Evolutionary conservation across 176 grass and related monocot species (phyloP).

Genomic region (Musa acuminata): DNA sequence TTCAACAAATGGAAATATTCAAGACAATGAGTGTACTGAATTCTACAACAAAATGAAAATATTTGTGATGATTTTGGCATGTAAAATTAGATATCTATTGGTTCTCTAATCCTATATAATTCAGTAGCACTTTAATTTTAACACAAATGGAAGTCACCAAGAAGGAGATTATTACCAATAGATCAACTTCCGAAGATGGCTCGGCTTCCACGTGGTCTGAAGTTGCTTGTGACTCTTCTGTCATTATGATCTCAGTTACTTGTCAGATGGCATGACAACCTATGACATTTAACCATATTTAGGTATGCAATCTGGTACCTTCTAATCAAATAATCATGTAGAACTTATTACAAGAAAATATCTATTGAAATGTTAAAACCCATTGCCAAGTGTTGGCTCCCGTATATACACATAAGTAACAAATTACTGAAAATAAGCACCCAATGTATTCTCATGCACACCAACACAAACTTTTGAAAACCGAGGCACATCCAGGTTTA

Average conservation of each 20-base stretch:
- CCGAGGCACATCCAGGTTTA: no score
- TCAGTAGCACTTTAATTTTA: background rate
- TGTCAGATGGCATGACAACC: background rate
- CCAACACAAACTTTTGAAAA: no score
- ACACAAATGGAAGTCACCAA: background rate
- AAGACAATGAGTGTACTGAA: no score
- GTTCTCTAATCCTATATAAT: background rate
- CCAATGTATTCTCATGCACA: no score
- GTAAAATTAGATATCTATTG: background rate
- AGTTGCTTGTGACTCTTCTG: background rate
- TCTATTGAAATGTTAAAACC: background rate
- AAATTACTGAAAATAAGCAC: no score
- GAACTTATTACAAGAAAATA: background rate
- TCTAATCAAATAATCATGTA: background rate
- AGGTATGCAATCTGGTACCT: background rate
- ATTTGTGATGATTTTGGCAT: background rate
- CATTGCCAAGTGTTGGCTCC: background rate
- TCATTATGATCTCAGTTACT: background rate
- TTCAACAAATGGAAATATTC: no score
- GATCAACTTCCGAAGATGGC: background rate
- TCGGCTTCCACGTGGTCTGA: background rate
- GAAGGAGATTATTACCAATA: background rate
- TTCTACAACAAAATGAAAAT: no score
- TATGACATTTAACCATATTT: background rate
- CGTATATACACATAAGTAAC: no score